These are phyloP conservation scores for Pythium chondricola DNA, from an alignment of 352 stramenopile genomes.

Conservation along the genomic window DNA sequence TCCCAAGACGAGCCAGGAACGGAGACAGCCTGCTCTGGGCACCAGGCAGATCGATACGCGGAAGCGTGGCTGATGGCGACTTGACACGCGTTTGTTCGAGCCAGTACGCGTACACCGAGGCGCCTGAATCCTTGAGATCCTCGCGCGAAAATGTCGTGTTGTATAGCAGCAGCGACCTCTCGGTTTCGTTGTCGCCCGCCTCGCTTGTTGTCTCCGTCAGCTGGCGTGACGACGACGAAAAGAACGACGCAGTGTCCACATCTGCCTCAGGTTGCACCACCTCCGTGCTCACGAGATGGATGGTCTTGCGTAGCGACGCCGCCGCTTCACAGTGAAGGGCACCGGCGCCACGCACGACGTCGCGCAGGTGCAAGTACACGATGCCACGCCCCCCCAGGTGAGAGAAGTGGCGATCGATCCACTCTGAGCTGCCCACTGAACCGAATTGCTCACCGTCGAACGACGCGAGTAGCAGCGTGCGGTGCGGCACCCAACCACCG, in stretches of 20 bases:
- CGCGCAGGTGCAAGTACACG: constrained; percentile 67
- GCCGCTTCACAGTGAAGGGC: constrained; percentile 60
- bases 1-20: constrained; percentile 62
- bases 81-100: constrained; percentile 41
- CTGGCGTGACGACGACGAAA: constrained; percentile 7
- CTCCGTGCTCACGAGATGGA: constrained; percentile 63
- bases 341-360: constrained; percentile 63
- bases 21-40: constrained; percentile 53
- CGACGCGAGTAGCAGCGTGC: constrained; percentile 69
- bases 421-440: constrained; percentile 71
- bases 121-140: constrained; percentile 46
- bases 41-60: constrained; percentile 42
- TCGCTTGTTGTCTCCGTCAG: neutral
- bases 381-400: constrained; percentile 55
- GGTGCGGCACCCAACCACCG: constrained; percentile 71
- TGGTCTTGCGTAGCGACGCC: constrained; percentile 66
- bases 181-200: constrained; percentile 21
- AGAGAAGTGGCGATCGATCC: constrained; percentile 76
- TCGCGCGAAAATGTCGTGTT: constrained; percentile 65
- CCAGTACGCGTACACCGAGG: constrained; percentile 73
- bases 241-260: constrained; percentile 42
- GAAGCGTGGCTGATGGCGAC: constrained; percentile 34
- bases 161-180: constrained; percentile 38
- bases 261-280: constrained; percentile 60
- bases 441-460: constrained; percentile 80